A percentile compares a stretch with the other conserved stretches of the same genome.
phyloP scores from a whole-genome alignment of 345 rosid species.

The Salix caprea region DNA sequence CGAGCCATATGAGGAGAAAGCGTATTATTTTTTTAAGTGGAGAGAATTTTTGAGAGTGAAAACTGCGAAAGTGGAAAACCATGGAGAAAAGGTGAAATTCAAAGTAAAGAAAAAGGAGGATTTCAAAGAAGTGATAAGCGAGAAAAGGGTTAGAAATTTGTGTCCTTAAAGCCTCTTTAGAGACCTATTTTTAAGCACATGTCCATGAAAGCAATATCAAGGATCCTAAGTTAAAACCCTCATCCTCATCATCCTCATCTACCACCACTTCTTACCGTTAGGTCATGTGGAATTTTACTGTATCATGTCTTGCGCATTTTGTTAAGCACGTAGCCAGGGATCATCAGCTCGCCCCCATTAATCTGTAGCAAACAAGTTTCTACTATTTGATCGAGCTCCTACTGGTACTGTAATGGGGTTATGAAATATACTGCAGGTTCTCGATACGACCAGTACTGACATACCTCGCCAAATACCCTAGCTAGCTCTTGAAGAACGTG shows the following conservation, averaged over 20 bases:
- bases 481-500: neutral
- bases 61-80: conserved; percentile 24
- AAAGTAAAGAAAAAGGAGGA: conserved; percentile 15
- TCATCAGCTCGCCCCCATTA: no score
- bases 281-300: no score
- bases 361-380: no score
- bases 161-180: conserved; percentile 39
- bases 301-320: neutral
- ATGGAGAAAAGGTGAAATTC: conserved; percentile 12
- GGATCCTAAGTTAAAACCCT: conserved; percentile 39
- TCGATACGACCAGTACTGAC: no score
- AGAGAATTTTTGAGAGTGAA: conserved; percentile 12
- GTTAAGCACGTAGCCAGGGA: no score
- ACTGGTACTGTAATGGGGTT: no score
- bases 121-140: conserved; percentile 9
- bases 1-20: conserved; percentile 2
- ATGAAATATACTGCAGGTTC: no score
- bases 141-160: conserved; percentile 46
- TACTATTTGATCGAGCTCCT: no score
- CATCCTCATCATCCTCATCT: neutral
- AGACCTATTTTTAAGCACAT: conserved; percentile 20
- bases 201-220: conserved; percentile 19
- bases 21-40: neutral
- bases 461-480: no score
- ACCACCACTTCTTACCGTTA: conserved; percentile 13